Percentiles rank a stretch among this genome's conserved stretches.
Conservation (phyloP, 805 yeast genomes). For the Lachancea sp. region DNA sequence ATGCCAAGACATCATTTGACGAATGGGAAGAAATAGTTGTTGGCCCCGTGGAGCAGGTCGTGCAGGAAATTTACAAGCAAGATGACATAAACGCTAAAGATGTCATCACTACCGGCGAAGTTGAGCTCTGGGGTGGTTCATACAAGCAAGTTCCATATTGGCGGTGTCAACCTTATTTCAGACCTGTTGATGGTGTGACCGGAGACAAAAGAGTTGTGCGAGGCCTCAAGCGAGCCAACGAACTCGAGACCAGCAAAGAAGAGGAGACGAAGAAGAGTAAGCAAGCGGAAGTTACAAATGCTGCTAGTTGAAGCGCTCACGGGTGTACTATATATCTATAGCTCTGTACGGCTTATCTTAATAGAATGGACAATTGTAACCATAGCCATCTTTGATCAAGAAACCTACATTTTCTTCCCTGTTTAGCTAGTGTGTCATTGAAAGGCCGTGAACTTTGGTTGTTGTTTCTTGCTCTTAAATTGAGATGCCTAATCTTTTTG, state of each 20-base stretch:
- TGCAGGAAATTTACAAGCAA: constrained; percentile 47
- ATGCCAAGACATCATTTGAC: constrained; percentile 40
- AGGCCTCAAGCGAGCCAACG: constrained; percentile 16
- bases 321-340: neutral
- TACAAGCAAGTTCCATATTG: constrained; percentile 85
- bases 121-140: constrained; percentile 68
- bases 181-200: constrained; percentile 76
- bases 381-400: neutral
- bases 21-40: constrained; percentile 51
- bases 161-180: constrained; percentile 94
- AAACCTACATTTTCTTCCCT: no score
- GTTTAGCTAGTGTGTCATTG: no score
- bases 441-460: no score
- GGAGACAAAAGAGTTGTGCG: constrained; percentile 39
- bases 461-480: neutral
- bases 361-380: constrained; percentile 14
- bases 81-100: constrained; percentile 53
- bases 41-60: constrained; percentile 57
- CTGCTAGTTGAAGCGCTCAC: neutral
- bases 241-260: neutral
- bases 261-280: no score
- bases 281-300: no score
- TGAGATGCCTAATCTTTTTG: neutral
- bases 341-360: constrained; percentile 3
- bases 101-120: constrained; percentile 45